Percentiles rank a stretch among this genome's conserved stretches.
Evolutionary conservation across 2,329 filamentous ascomycete genomes (phyloP).

Genomic region (Plenodomus biglobosus): DNA sequence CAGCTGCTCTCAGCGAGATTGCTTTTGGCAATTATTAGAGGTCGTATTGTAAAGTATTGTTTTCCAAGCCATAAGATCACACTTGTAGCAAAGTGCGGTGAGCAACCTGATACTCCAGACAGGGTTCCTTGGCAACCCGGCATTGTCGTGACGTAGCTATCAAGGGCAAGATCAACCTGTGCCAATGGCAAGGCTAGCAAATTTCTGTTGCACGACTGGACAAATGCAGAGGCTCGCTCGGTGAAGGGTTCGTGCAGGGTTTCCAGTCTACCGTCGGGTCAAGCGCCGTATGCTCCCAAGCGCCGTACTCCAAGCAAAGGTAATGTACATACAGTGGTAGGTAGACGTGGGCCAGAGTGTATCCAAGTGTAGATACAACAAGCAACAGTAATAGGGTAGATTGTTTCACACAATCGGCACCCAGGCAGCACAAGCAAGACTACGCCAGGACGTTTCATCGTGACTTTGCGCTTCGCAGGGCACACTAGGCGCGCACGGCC

Average conservation of each 20-base stretch:
- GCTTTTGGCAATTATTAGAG: neutral
- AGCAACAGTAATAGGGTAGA: conserved; percentile 3
- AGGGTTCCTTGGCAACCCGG: conserved; percentile 15
- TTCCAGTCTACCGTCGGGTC: too few relatives aligned
- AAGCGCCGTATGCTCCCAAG: neutral
- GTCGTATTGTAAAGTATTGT: neutral
- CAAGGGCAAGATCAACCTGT: conserved; percentile 8
- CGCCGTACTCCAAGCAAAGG: neutral
- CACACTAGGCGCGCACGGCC: conserved; percentile 13
- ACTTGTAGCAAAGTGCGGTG: conserved; percentile 20
- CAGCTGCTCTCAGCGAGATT: neutral
- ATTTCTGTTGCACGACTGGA: neutral
- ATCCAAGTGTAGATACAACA: conserved; percentile 3
- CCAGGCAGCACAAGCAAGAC: conserved; percentile 16
- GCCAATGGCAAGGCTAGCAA: neutral
- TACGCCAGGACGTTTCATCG: conserved; percentile 12
- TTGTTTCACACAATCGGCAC: conserved; percentile 6
- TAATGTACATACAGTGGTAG: too few relatives aligned
- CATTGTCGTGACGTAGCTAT: conserved; percentile 18
- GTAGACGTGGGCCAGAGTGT: conserved; percentile 8
- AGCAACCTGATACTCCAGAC: conserved; percentile 9
- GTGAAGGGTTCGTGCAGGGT: too few relatives aligned
- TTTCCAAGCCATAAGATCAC: conserved; percentile 1
- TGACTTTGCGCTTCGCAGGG: conserved; percentile 7
- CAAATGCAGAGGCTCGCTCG: too few relatives aligned